Percentiles rank a stretch among this genome's conserved stretches.
Conservation (phyloP, 495 filamentous ascomycete species). For the Aspergillus asperescens region DNA sequence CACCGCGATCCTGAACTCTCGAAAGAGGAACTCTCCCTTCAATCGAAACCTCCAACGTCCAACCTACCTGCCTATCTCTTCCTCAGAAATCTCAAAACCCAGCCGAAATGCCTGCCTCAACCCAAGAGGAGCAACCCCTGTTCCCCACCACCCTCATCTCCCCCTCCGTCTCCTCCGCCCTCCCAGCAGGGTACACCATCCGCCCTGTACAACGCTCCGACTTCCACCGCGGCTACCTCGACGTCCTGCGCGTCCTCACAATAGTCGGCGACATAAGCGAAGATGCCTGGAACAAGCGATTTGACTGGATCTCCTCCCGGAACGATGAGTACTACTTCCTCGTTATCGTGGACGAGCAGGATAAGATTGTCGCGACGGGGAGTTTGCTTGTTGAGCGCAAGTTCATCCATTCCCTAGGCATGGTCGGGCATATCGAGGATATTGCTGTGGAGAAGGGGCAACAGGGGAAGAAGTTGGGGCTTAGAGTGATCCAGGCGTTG, state of each 20-base stretch:
- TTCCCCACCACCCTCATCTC: conserved; percentile 77
- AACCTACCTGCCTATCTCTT: conserved; percentile 9
- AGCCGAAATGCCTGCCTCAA: conserved; percentile 33
- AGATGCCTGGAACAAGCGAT: conserved; percentile 70
- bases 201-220: conserved; percentile 76
- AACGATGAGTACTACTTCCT: conserved; percentile 81
- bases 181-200: conserved; percentile 77
- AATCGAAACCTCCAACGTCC: neutral
- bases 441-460: conserved; percentile 91
- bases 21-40: neutral
- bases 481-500: conserved; percentile 89
- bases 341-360: conserved; percentile 68
- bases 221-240: conserved; percentile 71
- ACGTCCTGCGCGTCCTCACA: conserved; percentile 85
- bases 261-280: conserved; percentile 83
- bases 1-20: neutral
- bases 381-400: conserved; percentile 71
- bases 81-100: conserved; percentile 18
- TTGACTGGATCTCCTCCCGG: conserved; percentile 74
- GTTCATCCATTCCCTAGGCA: conserved; percentile 45
- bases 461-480: conserved; percentile 92
- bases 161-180: conserved; percentile 58
- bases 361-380: conserved; percentile 77
- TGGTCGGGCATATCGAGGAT: conserved; percentile 97
- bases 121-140: conserved; percentile 45